A percentile compares a stretch with the other conserved stretches of the same genome.
phyloP scores from a whole-genome alignment of 768 basidiomycete species.

The Panus rudis region DNA sequence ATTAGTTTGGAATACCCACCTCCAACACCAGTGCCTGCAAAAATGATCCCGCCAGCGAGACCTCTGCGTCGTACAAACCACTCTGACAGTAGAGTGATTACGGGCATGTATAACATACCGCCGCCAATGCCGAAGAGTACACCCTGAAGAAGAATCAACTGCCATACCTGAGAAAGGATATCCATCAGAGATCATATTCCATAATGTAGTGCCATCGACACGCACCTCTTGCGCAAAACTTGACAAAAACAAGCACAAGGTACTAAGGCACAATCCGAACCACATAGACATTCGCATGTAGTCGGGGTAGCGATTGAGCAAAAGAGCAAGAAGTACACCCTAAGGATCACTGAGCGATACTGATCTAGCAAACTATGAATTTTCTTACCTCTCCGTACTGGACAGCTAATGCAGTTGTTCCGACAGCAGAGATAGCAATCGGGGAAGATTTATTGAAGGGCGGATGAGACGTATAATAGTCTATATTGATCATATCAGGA shows the following conservation, averaged over 20 bases:
- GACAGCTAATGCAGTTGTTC: background rate
- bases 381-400: slow-evolving; percentile 1
- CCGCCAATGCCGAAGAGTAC: slow-evolving; percentile 27
- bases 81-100: slow-evolving; percentile 23
- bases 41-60: slow-evolving; percentile 27
- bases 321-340: background rate
- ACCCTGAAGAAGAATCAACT: slow-evolving; percentile 23
- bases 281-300: background rate
- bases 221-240: no score
- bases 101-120: slow-evolving; percentile 21
- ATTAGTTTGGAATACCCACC: background rate
- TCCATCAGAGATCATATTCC: no score
- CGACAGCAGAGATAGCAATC: background rate
- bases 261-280: background rate
- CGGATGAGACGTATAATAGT: background rate
- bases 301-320: background rate
- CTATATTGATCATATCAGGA: background rate
- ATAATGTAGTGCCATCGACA: no score
- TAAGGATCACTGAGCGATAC: background rate
- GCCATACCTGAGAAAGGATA: slow-evolving; percentile 18
- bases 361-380: background rate
- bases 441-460: background rate
- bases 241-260: background rate
- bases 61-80: slow-evolving; percentile 27
- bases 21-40: slow-evolving; percentile 14